These are phyloP conservation scores for Heliophila coronopifolia DNA, from an alignment of 441 rosid species.

Conservation along the genomic window DNA sequence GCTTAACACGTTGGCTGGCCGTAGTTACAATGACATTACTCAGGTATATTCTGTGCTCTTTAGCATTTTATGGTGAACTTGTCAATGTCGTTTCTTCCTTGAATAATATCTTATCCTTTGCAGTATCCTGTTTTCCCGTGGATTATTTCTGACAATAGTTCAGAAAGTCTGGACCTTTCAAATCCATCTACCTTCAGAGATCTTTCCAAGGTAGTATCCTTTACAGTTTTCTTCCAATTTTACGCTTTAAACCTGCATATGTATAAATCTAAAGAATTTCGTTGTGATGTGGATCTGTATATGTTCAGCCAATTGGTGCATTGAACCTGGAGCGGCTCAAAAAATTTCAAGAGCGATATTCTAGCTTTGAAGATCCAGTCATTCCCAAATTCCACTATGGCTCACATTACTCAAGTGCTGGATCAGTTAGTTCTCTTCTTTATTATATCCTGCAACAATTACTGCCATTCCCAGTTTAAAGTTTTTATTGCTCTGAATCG, in stretches of 20 bases:
- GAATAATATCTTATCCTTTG: constrained; percentile 28
- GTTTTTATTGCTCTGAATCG: constrained; percentile 8
- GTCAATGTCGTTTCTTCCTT: neutral
- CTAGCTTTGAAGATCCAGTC: constrained; percentile 96
- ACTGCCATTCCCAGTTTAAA: constrained; percentile 18
- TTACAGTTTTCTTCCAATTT: constrained; percentile 31
- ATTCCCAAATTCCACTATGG: constrained; percentile 99
- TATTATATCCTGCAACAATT: constrained; percentile 13
- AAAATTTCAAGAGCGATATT: constrained; percentile 95
- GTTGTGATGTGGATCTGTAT: constrained; percentile 26
- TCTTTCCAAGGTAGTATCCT: constrained; percentile 79
- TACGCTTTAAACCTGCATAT: constrained; percentile 7
- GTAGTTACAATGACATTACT: constrained; percentile 98
- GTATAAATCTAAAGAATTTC: constrained; percentile 18
- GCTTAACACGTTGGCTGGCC: constrained; percentile 97
- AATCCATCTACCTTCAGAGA: constrained; percentile 87
- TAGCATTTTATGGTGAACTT: constrained; percentile 5
- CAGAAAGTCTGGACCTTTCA: constrained; percentile 73
- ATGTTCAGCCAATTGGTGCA: constrained; percentile 95
- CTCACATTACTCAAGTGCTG: constrained; percentile 98
- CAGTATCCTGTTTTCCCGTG: constrained; percentile 99
- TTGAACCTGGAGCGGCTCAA: constrained; percentile 73
- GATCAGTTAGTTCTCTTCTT: constrained; percentile 61
- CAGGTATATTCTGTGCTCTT: constrained; percentile 50
- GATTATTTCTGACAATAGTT: constrained; percentile 84